Evolutionary conservation across 164 flowering plant genomes (phyloP).

Genomic region (Berberis thunbergii): DNA sequence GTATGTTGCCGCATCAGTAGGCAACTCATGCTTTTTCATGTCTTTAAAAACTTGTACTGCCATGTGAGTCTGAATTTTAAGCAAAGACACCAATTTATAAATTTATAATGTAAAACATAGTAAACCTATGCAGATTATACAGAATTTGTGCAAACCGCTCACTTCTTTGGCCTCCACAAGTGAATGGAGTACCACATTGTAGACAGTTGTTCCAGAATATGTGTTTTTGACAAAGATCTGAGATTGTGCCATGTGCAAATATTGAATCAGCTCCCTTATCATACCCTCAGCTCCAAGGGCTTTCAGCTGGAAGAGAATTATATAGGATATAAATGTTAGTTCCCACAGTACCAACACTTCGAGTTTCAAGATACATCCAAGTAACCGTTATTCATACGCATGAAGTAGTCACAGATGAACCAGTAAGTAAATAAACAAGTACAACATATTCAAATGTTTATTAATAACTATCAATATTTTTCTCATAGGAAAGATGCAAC

Average conservation of each 20-base stretch:
- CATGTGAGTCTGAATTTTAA: slow-evolving; percentile 45
- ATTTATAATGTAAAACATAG: background rate
- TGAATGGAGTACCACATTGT: slow-evolving; percentile 59
- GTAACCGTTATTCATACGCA: background rate
- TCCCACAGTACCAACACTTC: background rate
- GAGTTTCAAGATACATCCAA: background rate
- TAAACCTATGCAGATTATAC: background rate
- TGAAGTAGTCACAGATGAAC: background rate
- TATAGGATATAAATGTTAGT: background rate
- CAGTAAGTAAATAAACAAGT: background rate
- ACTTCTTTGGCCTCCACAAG: slow-evolving; percentile 72
- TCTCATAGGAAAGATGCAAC: too few relatives aligned
- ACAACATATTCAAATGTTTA: background rate
- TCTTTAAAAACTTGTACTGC: slow-evolving; percentile 50
- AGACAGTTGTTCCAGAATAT: slow-evolving; percentile 26
- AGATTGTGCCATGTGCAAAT: slow-evolving; percentile 37
- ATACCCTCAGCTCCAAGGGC: slow-evolving; percentile 85
- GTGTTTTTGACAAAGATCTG: slow-evolving; percentile 19
- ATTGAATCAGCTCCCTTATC: slow-evolving; percentile 44
- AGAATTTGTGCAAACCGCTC: slow-evolving; percentile 11
- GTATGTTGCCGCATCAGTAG: slow-evolving; percentile 53
- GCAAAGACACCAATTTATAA: slow-evolving; percentile 2
- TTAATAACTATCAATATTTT: background rate
- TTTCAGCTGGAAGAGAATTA: slow-evolving; percentile 41
- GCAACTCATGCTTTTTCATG: slow-evolving; percentile 44